These are phyloP conservation scores for Telopea speciosissima DNA, from an alignment of 177 flowering plant genomes.

Conservation along the genomic window DNA sequence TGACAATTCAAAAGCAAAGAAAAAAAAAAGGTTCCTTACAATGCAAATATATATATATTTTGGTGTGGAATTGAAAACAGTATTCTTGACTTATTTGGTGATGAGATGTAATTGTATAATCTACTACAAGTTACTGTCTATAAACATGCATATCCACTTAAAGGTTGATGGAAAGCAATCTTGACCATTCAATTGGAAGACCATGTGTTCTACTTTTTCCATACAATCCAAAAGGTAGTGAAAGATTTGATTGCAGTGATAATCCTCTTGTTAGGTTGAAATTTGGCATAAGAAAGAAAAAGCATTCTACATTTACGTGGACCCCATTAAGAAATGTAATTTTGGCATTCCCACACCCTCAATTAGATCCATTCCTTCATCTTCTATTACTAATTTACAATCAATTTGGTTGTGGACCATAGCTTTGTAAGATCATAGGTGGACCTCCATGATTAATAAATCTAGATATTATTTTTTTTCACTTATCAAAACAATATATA, in stretches of 20 bases:
- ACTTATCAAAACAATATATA: no score
- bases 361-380: not conserved
- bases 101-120: not conserved
- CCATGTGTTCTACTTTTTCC: not conserved
- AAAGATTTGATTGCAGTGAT: not conserved
- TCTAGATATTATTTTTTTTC: no score
- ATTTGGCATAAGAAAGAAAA: not conserved
- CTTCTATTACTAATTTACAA: not conserved
- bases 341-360: not conserved
- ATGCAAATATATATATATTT: not conserved
- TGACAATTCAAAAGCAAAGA: not conserved
- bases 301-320: not conserved
- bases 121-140: not conserved
- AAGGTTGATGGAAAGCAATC: not conserved
- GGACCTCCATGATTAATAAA: not conserved
- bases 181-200: not conserved
- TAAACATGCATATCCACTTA: not conserved
- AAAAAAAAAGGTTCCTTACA: not conserved
- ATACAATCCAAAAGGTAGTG: not conserved
- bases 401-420: not conserved
- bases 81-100: not conserved
- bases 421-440: not conserved
- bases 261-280: not conserved
- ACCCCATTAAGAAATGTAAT: not conserved
- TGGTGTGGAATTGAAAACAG: not conserved